Evolutionary conservation across 352 stramenopile species (phyloP), one percentile per base, ranked within the genome.

Genomic region (Pythium phragmiticola): DNA sequence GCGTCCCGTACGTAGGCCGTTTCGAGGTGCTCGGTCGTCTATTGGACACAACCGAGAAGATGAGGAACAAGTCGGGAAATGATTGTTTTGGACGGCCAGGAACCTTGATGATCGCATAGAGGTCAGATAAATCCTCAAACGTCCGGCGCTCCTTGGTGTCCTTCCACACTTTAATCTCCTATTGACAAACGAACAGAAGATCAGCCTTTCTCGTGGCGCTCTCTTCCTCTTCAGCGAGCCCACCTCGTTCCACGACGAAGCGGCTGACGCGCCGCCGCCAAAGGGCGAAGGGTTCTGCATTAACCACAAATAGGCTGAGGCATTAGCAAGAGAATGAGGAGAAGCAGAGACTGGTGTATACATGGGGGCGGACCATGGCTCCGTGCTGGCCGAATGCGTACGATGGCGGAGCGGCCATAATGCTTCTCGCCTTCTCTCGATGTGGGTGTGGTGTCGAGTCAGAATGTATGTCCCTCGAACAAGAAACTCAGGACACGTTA

Each of bases 71-170:
- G 21, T 21, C 21, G 21, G 21, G 21, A 21, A 21, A 21, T 21
- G 21, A 21, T 21, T 21, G 21, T 21, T 21, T 21, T 21, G 21
- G 21, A 21, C 21, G 21, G 16, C 5, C 39, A 45, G 16, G 7
- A n/a, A 56, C 92, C 66, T 98, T 98, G 58, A 99, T 98, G 70
- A 99, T 98, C 36, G 94, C 89, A 59, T 98, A 99, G 16, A 99
- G 71, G 47, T 98, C 88, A 17, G 88, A 85, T n/a, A 95, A 66
- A 48, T 95, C 88, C 64, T 96, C 88, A 54, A 85, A 95, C 75
- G 89, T 93, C 63, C 88, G 84, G 45, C 88, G 72, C 50, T 96
- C 88, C 60, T 95, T 95, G 8, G 86, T 91, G 60, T 91, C 80
- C 23, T 80, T 78, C 75, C 83, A 94, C 4, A 96, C 74, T 57